Evolutionary conservation across 176 grass and related monocot species (phyloP).

Genomic region (Miscanthus lutarioriparius): DNA sequence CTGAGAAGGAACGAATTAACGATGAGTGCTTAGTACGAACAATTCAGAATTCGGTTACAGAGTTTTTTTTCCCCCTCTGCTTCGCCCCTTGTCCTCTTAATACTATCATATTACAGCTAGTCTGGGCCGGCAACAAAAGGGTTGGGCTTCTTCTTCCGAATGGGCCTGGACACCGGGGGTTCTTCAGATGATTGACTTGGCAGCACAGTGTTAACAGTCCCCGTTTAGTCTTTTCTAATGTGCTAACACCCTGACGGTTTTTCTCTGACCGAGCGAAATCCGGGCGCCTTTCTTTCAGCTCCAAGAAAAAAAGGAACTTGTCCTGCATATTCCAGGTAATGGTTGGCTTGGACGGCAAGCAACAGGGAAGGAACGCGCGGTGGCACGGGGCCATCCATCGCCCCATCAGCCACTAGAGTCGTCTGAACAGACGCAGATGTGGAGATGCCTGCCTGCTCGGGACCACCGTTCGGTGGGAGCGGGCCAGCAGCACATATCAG

Average conservation of each 20-base stretch:
- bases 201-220: too few relatives aligned
- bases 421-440: neutral
- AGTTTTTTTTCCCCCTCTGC: too few relatives aligned
- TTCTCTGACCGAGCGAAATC: neutral
- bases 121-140: too few relatives aligned
- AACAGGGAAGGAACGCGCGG: neutral
- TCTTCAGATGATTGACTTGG: too few relatives aligned
- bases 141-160: too few relatives aligned
- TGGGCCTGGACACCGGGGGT: too few relatives aligned
- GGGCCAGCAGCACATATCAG: neutral
- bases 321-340: neutral
- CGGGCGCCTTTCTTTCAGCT: neutral
- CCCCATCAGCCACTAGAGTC: constrained; percentile 14
- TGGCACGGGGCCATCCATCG: neutral
- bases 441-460: neutral
- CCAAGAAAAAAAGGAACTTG: neutral
- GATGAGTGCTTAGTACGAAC: too few relatives aligned
- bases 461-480: constrained; percentile 22
- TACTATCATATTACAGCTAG: too few relatives aligned
- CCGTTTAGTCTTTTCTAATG: neutral
- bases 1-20: too few relatives aligned
- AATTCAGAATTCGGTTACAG: too few relatives aligned
- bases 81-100: too few relatives aligned
- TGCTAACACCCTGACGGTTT: neutral
- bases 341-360: constrained; percentile 44